These are phyloP conservation scores for Coemansia erecta DNA, from an alignment of 192 early-diverging fungal genomes.

Conservation along the genomic window DNA sequence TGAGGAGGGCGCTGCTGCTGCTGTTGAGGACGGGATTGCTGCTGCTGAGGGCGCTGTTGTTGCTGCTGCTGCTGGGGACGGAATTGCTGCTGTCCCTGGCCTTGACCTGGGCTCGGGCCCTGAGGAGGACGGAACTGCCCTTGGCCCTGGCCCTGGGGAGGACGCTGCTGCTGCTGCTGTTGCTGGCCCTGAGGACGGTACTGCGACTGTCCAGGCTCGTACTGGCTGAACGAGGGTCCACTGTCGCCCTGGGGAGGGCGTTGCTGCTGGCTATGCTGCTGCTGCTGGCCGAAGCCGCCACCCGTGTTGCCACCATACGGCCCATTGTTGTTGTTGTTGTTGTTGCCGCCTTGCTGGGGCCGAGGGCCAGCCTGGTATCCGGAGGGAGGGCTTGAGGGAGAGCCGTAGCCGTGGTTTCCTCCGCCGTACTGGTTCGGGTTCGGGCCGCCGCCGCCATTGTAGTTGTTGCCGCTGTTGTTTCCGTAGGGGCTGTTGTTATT, in stretches of 20 bases:
- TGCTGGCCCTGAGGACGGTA: background rate
- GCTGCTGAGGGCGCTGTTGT: background rate
- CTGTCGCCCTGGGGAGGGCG: background rate
- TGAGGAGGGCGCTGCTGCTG: constrained; percentile 7
- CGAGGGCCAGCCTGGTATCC: constrained; percentile 3
- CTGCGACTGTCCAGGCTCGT: background rate
- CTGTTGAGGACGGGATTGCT: background rate
- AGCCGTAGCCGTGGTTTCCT: background rate
- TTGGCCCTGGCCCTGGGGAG: background rate
- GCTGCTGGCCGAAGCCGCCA: constrained; percentile 6
- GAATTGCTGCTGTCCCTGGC: constrained; percentile 2
- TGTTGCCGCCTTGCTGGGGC: constrained; percentile 7
- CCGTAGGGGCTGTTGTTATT: background rate
- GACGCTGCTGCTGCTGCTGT: background rate
- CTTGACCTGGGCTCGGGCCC: constrained; percentile 1
- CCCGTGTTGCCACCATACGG: background rate
- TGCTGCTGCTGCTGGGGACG: constrained; percentile 5
- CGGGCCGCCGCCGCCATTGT: background rate
- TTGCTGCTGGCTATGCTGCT: background rate
- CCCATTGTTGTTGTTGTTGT: too few relatives aligned
- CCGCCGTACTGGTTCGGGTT: background rate
- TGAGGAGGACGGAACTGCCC: background rate
- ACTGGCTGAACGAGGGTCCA: background rate
- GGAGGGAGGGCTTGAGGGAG: constrained; percentile 1
- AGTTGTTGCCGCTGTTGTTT: constrained; percentile 2